phyloP scores from a whole-genome alignment of 1,284 basidiomycete genomes.

The Irpex lacteus region DNA sequence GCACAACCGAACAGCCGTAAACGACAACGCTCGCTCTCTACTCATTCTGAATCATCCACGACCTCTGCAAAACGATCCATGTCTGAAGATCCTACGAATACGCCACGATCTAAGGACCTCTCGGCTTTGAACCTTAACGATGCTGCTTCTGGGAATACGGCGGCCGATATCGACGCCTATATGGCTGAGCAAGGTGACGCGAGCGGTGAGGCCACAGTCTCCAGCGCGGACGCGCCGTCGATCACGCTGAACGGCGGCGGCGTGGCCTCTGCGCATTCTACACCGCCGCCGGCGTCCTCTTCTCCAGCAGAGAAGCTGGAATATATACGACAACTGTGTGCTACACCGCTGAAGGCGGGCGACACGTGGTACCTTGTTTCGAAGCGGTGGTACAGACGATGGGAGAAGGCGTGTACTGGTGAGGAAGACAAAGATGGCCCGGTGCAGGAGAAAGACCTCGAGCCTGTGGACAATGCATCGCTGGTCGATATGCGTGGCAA shows the following conservation, averaged over 20 bases:
- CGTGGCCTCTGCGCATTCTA: slow-evolving; percentile 22
- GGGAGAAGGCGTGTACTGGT: slow-evolving; percentile 69
- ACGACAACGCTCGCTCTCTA: slow-evolving; percentile 48
- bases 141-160: slow-evolving; percentile 21
- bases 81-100: slow-evolving; percentile 53
- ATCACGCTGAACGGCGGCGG: slow-evolving; percentile 7
- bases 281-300: slow-evolving; percentile 19
- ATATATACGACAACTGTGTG: slow-evolving; percentile 46
- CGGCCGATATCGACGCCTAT: slow-evolving; percentile 57
- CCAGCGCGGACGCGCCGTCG: not conserved
- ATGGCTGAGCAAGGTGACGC: slow-evolving; percentile 66
- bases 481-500: slow-evolving; percentile 57
- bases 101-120: slow-evolving; percentile 42
- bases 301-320: slow-evolving; percentile 41
- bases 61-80: slow-evolving; percentile 71
- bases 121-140: slow-evolving; percentile 39
- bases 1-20: slow-evolving; percentile 33
- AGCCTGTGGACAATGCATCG: slow-evolving; percentile 71
- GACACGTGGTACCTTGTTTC: slow-evolving; percentile 81
- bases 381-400: slow-evolving; percentile 69
- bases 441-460: slow-evolving; percentile 59
- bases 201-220: slow-evolving; percentile 21
- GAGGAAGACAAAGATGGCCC: slow-evolving; percentile 63
- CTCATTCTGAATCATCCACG: slow-evolving; percentile 50
- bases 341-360: slow-evolving; percentile 52